Conservation (phyloP, 306 rosid species). For the Styphnolobium japonicum region DNA sequence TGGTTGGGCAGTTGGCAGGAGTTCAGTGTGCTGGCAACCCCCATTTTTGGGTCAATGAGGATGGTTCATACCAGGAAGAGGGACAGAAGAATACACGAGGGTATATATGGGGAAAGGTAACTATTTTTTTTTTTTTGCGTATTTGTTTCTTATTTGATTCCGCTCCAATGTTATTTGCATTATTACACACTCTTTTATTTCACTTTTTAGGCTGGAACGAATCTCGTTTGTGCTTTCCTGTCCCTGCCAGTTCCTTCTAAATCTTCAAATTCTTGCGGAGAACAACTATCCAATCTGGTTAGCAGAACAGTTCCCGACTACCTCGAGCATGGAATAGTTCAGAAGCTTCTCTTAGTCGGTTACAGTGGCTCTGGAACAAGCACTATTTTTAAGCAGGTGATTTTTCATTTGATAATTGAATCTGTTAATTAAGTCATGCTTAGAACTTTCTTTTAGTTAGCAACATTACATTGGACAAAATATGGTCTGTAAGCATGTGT, state of each 20-base stretch:
- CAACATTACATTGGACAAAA: not conserved
- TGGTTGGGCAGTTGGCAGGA: constrained; percentile 82
- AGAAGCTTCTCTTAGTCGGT: constrained; percentile 95
- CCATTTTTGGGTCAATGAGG: constrained; percentile 98
- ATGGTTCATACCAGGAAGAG: constrained; percentile 99
- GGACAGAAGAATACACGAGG: constrained; percentile 99
- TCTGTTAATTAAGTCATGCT: not conserved
- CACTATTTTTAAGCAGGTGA: constrained; percentile 97
- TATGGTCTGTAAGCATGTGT: not conserved
- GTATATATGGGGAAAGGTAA: constrained; percentile 97
- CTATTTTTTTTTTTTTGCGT: not conserved
- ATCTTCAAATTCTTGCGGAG: constrained; percentile 60
- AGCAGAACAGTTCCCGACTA: constrained; percentile 76
- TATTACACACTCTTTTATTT: not conserved
- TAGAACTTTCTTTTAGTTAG: constrained; percentile 18
- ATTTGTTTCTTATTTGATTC: not conserved
- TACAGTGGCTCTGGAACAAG: constrained; percentile 94
- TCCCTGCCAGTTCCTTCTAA: constrained; percentile 95
- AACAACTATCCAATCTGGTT: constrained; percentile 48
- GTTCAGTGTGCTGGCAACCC: constrained; percentile 99
- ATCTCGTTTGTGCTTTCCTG: constrained; percentile 93
- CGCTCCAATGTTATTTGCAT: not conserved
- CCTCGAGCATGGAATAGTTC: constrained; percentile 84
- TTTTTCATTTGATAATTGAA: constrained; percentile 1
- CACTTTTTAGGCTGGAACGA: constrained; percentile 83